Evolutionary conservation across 2,329 filamentous ascomycete genomes (phyloP).

Genomic region (Xylaria arbuscula): DNA sequence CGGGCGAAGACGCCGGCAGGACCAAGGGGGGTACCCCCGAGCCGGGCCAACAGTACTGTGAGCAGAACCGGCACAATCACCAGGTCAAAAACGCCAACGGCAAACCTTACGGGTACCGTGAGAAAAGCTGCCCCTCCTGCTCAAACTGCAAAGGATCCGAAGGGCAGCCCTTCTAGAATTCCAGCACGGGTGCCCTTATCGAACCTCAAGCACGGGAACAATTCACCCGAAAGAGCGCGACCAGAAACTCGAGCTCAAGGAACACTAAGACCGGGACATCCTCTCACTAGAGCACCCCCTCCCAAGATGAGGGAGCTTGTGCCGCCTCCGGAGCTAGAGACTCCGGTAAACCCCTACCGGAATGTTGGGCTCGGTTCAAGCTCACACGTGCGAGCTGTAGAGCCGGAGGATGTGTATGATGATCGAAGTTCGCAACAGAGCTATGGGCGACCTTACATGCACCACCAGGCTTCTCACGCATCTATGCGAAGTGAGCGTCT

Average conservation of each 20-base stretch:
- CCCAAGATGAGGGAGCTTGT: conserved; percentile 91
- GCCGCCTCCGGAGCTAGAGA: conserved; percentile 63
- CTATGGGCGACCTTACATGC: conserved; percentile 51
- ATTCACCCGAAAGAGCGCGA: conserved; percentile 80
- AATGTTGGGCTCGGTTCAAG: conserved; percentile 62
- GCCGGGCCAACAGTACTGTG: conserved; percentile 53
- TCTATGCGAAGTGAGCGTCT: conserved; percentile 57
- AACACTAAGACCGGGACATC: conserved; percentile 65
- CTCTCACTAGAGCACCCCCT: conserved; percentile 74
- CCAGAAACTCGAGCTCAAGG: conserved; percentile 58
- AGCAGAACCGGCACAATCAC: conserved; percentile 53
- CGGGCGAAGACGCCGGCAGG: conserved; percentile 81
- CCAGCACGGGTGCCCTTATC: conserved; percentile 76
- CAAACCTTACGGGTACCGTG: conserved; percentile 49
- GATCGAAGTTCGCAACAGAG: conserved; percentile 64
- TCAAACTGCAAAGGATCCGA: conserved; percentile 48
- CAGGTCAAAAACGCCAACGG: conserved; percentile 66
- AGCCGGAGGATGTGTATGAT: conserved; percentile 88
- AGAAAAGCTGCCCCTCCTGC: conserved; percentile 50
- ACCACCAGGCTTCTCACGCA: conserved; percentile 48
- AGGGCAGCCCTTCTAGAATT: conserved; percentile 73
- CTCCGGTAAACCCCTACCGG: conserved; percentile 62
- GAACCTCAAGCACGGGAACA: conserved; percentile 75
- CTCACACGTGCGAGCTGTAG: conserved; percentile 67
- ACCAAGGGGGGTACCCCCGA: conserved; percentile 52